These are phyloP conservation scores for Apiotrichum laibachii DNA, from an alignment of 1,284 basidiomycete species.

Conservation along the genomic window DNA sequence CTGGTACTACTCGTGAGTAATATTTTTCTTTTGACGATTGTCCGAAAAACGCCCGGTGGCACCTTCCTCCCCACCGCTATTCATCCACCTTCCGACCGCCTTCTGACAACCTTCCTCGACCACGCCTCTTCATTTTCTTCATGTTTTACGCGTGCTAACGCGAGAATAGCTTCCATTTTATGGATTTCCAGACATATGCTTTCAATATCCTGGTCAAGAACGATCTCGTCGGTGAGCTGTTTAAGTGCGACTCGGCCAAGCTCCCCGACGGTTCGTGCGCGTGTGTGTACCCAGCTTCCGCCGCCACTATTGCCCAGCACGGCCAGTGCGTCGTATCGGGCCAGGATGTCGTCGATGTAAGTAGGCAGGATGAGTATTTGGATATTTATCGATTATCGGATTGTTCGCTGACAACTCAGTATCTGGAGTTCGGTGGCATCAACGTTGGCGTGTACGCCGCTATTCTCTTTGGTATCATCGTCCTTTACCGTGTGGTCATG, in stretches of 20 bases:
- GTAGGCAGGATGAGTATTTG: too few relatives aligned
- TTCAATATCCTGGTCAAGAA: constrained; percentile 54
- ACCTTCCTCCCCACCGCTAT: too few relatives aligned
- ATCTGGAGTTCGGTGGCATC: constrained; percentile 28
- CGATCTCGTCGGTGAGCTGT: constrained; percentile 57
- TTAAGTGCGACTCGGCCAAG: constrained; percentile 49
- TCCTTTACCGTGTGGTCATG: constrained; percentile 38
- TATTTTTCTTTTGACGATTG: background rate
- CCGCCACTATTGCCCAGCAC: constrained; percentile 53
- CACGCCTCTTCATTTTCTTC: background rate
- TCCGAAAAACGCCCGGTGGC: too few relatives aligned
- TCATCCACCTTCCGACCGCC: too few relatives aligned
- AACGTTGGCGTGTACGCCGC: constrained; percentile 35
- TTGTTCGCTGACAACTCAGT: background rate
- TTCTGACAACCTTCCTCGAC: too few relatives aligned
- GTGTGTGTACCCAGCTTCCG: constrained; percentile 16
- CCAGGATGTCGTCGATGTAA: constrained; percentile 31
- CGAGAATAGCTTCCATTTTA: constrained; percentile 6
- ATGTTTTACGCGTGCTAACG: background rate
- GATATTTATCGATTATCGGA: too few relatives aligned
- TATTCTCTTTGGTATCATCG: constrained; percentile 46
- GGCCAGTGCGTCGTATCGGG: constrained; percentile 43
- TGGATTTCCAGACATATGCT: constrained; percentile 55
- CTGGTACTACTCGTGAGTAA: constrained; percentile 15
- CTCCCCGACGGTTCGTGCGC: constrained; percentile 14